Evolutionary conservation across 345 rosid genomes (phyloP), one percentile per base, ranked within the genome.

Genomic region (Hypericum perforatum): DNA sequence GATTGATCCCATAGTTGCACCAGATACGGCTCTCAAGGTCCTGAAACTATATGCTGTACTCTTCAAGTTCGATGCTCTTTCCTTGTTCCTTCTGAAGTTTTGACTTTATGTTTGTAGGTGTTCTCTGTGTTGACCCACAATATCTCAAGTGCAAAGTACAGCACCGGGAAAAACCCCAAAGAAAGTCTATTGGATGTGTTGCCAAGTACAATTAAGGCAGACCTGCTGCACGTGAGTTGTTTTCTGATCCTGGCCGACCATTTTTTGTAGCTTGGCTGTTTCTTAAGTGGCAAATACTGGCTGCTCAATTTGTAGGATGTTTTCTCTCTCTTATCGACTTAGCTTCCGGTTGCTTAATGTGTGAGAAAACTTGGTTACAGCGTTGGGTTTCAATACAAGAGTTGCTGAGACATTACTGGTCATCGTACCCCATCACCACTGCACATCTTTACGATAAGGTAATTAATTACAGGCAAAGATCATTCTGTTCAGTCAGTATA

Each of bases 401-500:
- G 76, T 62, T 87, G 51, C 73, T 81, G 69, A 77, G 57, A 68
- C 95, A 91, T 71, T 88, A 80, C 64, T 88, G 98, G 98, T 81
- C 98, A 53, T 92, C 96, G 10, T 92, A 83, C 78, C 98, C 98
- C 12, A 71, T 92, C 58, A 83, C 95, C 5, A 81, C 85, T 8
- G 6, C 78, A 10, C 70, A 83, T 76, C 90, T 92, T 58, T 70
- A 76, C 65, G 60, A 70, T 11, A 92, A 88, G 95, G 95, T 92
- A 71, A 72, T 43, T 37, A 44, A 50, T 57, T 45, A 54, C 49
- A 47, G 38, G 39, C 8, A 62, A 54, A 58, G 16, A 16, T 5
- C 58, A 16, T 37, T 8, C 41, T 49, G 41, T 54, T 63, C 55
- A 42, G 41, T 54, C 11, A 16, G 16, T 62, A 22, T 22, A 22